phyloP scores from a whole-genome alignment of 2,329 filamentous ascomycete species.

The Biscogniauxia mediterranea region DNA sequence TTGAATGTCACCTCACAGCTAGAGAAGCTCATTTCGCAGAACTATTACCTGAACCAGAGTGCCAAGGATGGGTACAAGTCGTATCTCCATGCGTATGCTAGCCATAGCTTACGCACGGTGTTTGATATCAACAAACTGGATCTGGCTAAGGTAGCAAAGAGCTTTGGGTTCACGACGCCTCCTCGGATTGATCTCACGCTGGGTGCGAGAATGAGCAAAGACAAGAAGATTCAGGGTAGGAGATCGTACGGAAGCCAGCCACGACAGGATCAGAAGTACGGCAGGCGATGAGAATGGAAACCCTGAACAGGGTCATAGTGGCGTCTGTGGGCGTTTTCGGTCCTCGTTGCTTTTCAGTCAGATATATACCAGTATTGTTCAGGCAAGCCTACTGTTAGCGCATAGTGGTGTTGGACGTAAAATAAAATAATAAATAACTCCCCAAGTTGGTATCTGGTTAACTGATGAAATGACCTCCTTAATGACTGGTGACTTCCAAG shows the following conservation, averaged over 20 bases:
- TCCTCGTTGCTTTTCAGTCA: neutral
- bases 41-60: constrained; percentile 94
- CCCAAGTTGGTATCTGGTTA: too few species aligned
- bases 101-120: constrained; percentile 76
- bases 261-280: constrained; percentile 57
- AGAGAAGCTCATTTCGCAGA: constrained; percentile 89
- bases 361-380: neutral
- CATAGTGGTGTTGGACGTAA: neutral
- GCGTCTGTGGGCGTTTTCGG: neutral
- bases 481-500: too few species aligned
- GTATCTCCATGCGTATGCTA: constrained; percentile 93
- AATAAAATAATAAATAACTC: neutral
- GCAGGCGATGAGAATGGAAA: constrained; percentile 29
- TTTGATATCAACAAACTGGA: constrained; percentile 84
- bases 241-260: constrained; percentile 79
- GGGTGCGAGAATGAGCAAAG: constrained; percentile 71
- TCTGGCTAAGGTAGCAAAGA: constrained; percentile 78
- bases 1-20: constrained; percentile 87
- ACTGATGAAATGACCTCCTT: too few species aligned
- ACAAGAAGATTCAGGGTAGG: constrained; percentile 64
- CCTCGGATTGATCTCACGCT: constrained; percentile 78
- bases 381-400: neutral
- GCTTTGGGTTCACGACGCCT: constrained; percentile 75
- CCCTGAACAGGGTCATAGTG: neutral
- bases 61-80: constrained; percentile 78